Percentiles rank a stretch among this genome's conserved stretches.
Evolutionary conservation across 768 basidiomycete genomes (phyloP).

Genomic region (Agrocybe praecox): DNA sequence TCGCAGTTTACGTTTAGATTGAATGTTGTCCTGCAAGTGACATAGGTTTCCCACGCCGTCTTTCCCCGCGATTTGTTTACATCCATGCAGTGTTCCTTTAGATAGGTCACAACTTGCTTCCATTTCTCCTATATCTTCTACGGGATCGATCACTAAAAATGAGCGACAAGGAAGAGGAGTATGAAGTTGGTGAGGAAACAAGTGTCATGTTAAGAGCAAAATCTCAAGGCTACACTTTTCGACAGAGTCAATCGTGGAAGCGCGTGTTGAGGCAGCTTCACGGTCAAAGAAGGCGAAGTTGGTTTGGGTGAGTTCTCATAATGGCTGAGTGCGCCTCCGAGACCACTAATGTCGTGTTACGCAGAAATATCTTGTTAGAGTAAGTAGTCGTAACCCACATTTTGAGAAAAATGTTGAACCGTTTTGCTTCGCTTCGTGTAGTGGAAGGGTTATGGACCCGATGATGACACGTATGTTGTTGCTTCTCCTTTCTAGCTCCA

Average conservation of each 20-base stretch:
- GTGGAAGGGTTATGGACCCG: constrained; percentile 62
- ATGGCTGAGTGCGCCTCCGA: constrained; percentile 1
- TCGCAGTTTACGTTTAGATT: too few species aligned
- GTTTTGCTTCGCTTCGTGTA: constrained; percentile 21
- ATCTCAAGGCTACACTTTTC: not conserved
- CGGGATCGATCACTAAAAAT: constrained; percentile 6
- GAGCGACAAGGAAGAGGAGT: constrained; percentile 50
- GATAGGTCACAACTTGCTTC: not conserved
- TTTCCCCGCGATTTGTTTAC: not conserved
- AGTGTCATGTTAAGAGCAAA: not conserved
- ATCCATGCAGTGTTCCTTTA: not conserved
- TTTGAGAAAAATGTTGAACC: not conserved
- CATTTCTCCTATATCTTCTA: not conserved
- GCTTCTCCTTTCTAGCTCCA: not conserved
- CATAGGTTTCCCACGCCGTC: not conserved
- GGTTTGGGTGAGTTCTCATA: constrained; percentile 47
- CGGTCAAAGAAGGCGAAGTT: constrained; percentile 45
- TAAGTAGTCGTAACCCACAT: constrained; percentile 28
- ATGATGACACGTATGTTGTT: constrained; percentile 61
- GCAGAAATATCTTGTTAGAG: constrained; percentile 63
- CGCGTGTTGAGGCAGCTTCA: constrained; percentile 41
- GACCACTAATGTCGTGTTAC: constrained; percentile 11
- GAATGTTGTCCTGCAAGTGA: not conserved
- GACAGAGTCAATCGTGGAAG: constrained; percentile 55
- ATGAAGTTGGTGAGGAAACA: constrained; percentile 64